phyloP scores from a whole-genome alignment of 2,329 filamentous ascomycete genomes.

The Nigrospora osmanthi region DNA sequence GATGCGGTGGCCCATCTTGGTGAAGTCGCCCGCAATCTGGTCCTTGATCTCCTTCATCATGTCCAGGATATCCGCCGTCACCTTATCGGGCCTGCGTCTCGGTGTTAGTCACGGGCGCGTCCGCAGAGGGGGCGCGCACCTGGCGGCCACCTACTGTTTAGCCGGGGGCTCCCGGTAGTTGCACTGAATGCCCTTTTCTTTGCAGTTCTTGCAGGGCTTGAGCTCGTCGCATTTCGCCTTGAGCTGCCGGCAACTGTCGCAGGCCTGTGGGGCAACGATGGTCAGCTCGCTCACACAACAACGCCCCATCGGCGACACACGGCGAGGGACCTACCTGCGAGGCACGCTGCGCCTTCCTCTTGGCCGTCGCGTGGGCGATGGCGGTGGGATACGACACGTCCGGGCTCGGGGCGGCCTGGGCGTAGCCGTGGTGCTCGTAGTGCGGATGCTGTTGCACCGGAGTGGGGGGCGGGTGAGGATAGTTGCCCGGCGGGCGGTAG shows the following conservation, averaged over 20 bases:
- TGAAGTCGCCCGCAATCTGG: constrained; percentile 29
- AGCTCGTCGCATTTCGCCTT: constrained; percentile 92
- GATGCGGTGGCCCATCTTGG: constrained; percentile 8
- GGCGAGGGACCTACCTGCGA: constrained; percentile 42
- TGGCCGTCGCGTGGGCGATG: constrained; percentile 38
- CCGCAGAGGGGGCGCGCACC: not conserved
- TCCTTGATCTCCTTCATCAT: constrained; percentile 29
- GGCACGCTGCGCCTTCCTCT: constrained; percentile 58
- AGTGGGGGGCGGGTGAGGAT: constrained; percentile 18
- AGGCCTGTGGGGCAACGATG: constrained; percentile 52
- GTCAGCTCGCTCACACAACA: not conserved
- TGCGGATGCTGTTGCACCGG: constrained; percentile 18
- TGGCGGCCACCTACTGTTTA: constrained; percentile 65
- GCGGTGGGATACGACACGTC: constrained; percentile 16
- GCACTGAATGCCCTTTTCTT: constrained; percentile 76
- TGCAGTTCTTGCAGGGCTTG: constrained; percentile 77
- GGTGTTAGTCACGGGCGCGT: not conserved
- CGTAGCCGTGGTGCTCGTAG: constrained; percentile 29
- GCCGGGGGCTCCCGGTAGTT: constrained; percentile 86
- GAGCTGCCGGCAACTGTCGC: constrained; percentile 77
- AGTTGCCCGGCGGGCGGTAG: constrained; percentile 15
- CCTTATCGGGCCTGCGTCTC: constrained; percentile 45
- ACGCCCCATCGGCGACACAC: not conserved
- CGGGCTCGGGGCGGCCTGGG: constrained; percentile 25
- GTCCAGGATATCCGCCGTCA: constrained; percentile 52